A percentile compares a stretch with the other conserved stretches of the same genome.
phyloP scores from a whole-genome alignment of 2,329 filamentous ascomycete species.

The Biscogniauxia marginata region DNA sequence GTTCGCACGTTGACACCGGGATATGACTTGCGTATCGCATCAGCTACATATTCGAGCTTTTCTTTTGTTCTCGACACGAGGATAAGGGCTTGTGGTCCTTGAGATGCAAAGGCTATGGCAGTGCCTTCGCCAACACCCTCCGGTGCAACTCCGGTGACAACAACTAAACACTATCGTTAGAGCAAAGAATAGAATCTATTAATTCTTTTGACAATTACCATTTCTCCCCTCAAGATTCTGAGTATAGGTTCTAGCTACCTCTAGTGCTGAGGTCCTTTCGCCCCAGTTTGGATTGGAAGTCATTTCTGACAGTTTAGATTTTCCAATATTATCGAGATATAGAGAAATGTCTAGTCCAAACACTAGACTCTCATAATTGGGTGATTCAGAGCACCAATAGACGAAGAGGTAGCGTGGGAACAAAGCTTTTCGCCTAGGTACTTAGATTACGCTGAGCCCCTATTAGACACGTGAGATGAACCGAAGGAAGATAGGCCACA shows the following conservation, averaged over 20 bases:
- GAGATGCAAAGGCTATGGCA: conserved; percentile 43
- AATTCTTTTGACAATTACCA: conserved; percentile 19
- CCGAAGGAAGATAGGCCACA: too few relatives aligned
- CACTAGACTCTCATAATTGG: too few relatives aligned
- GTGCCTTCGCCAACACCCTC: conserved; percentile 42
- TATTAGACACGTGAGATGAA: too few relatives aligned
- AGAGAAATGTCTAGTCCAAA: too few relatives aligned
- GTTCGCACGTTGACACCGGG: conserved; percentile 36
- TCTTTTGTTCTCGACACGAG: conserved; percentile 44
- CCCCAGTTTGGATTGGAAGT: conserved; percentile 31
- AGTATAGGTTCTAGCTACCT: conserved; percentile 33
- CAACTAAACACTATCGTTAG: conserved; percentile 27
- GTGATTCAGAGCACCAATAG: too few relatives aligned
- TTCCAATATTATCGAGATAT: neutral
- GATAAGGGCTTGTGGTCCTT: conserved; percentile 41
- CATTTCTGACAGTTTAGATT: conserved; percentile 17
- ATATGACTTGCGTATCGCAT: conserved; percentile 35
- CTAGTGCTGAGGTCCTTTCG: conserved; percentile 34
- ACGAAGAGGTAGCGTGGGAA: too few relatives aligned
- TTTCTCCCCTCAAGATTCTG: conserved; percentile 26
- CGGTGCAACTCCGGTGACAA: conserved; percentile 44
- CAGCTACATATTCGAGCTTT: conserved; percentile 41
- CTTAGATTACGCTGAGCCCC: too few relatives aligned
- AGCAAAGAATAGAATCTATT: conserved; percentile 14
- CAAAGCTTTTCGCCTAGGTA: too few relatives aligned